Evolutionary conservation across 148 eudicot species (phyloP).

Genomic region (Vaccinium macrocarpon): DNA sequence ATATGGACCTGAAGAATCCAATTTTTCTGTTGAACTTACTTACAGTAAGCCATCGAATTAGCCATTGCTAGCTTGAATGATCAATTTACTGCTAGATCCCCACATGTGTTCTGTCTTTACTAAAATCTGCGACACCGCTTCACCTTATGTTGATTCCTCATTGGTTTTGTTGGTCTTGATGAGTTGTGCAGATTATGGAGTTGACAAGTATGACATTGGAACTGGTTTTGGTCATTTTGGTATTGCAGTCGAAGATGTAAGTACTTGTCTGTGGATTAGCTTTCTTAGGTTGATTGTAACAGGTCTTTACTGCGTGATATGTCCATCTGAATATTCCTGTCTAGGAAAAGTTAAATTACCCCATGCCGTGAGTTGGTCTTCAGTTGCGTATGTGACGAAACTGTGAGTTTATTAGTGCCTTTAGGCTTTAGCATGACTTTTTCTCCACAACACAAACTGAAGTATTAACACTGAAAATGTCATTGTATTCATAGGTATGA

Average conservation of each 20-base stretch:
- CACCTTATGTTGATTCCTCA: conserved; percentile 8
- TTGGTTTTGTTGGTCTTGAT: conserved; percentile 11
- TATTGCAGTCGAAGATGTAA: conserved; percentile 77
- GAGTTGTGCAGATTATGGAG: conserved; percentile 66
- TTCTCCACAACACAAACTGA: neutral
- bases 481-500: neutral
- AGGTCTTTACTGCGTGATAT: neutral
- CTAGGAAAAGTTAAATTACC: neutral
- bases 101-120: neutral
- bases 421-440: neutral
- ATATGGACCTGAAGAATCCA: conserved; percentile 80
- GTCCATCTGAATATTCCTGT: neutral
- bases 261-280: conserved; percentile 10
- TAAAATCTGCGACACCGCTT: neutral
- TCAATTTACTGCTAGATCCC: conserved; percentile 9
- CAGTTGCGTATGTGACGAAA: neutral
- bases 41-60: conserved; percentile 56
- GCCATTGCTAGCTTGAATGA: neutral
- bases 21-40: conserved; percentile 80
- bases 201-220: conserved; percentile 85
- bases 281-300: neutral
- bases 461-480: neutral
- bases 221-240: conserved; percentile 89
- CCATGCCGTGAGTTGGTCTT: neutral
- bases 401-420: neutral